phyloP scores from a whole-genome alignment of 2,329 filamentous ascomycete genomes.

The Zymoseptoria brevis region DNA sequence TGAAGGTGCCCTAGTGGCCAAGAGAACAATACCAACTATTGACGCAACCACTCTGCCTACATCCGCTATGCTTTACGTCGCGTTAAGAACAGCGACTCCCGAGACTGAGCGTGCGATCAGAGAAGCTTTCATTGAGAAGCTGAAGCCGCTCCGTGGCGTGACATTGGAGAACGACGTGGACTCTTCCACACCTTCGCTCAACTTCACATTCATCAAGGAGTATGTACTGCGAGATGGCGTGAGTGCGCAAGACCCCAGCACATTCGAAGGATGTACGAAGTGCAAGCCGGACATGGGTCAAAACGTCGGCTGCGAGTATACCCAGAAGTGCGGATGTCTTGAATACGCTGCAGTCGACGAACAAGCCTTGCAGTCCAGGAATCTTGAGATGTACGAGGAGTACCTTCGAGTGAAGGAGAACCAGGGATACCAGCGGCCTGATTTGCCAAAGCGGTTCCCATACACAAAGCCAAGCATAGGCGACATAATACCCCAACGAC shows the following conservation, averaged over 20 bases:
- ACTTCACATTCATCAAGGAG: constrained; percentile 61
- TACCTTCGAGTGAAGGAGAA: no score
- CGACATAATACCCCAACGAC: constrained; percentile 19
- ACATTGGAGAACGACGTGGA: constrained; percentile 51
- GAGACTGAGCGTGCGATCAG: constrained; percentile 33
- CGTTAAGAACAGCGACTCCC: constrained; percentile 22
- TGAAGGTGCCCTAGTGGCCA: no score
- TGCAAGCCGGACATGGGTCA: constrained; percentile 48
- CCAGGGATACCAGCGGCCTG: constrained; percentile 3
- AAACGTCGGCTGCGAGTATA: constrained; percentile 33
- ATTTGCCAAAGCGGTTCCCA: constrained; percentile 49
- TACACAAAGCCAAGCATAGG: constrained; percentile 41
- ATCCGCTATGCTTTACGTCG: constrained; percentile 31
- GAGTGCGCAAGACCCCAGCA: constrained; percentile 46
- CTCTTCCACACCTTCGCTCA: constrained; percentile 45
- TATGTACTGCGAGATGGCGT: constrained; percentile 56
- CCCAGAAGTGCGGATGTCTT: constrained; percentile 57
- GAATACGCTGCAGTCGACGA: constrained; percentile 41
- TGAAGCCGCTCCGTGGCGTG: constrained; percentile 20
- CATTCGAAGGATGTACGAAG: constrained; percentile 57
- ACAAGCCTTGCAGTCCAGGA: no score
- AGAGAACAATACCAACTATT: no score
- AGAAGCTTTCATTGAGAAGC: constrained; percentile 30
- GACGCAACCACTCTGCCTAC: no score
- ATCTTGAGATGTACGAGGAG: no score